phyloP scores from a whole-genome alignment of 352 stramenopile species.

The Blastocystis sp. region DNA sequence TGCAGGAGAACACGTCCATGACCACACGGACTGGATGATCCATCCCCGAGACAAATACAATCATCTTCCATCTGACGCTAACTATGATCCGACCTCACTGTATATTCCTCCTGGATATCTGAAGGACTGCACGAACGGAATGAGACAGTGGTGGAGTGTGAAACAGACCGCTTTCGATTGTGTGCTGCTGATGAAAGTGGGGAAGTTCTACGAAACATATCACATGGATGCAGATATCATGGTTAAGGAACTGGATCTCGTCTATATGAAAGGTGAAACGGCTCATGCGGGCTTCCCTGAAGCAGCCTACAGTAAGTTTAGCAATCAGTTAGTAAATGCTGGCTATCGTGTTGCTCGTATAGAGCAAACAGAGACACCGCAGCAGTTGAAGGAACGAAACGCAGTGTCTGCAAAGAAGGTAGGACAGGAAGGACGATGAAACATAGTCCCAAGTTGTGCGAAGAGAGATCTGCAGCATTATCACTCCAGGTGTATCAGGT shows the following conservation, averaged over 20 bases:
- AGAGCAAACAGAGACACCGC: constrained; percentile 97
- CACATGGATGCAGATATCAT: constrained; percentile 97
- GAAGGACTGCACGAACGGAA: constrained; percentile 83
- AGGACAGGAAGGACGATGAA: not conserved
- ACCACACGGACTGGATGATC: constrained; percentile 67
- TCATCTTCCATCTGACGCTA: constrained; percentile 73
- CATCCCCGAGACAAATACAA: constrained; percentile 78
- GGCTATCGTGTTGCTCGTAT: constrained; percentile 94
- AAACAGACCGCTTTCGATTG: constrained; percentile 94
- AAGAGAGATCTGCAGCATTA: constrained; percentile 88
- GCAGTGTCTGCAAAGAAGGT: constrained; percentile 67
- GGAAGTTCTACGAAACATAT: constrained; percentile 78
- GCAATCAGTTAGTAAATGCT: constrained; percentile 83
- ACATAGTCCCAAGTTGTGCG: constrained; percentile 78
- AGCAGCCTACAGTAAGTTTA: constrained; percentile 91
- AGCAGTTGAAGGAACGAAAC: constrained; percentile 89
- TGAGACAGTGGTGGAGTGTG: constrained; percentile 96
- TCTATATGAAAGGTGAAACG: constrained; percentile 93
- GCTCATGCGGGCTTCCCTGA: constrained; percentile 96
- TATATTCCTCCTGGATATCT: constrained; percentile 79
- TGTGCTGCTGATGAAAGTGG: constrained; percentile 95
- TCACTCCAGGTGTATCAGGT: constrained; percentile 75
- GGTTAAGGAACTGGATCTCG: constrained; percentile 86
- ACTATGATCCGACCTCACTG: constrained; percentile 86
- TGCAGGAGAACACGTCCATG: constrained; percentile 77